Conservation (phyloP, 75 land plant species). For the Cunninghamia lanceolata region DNA sequence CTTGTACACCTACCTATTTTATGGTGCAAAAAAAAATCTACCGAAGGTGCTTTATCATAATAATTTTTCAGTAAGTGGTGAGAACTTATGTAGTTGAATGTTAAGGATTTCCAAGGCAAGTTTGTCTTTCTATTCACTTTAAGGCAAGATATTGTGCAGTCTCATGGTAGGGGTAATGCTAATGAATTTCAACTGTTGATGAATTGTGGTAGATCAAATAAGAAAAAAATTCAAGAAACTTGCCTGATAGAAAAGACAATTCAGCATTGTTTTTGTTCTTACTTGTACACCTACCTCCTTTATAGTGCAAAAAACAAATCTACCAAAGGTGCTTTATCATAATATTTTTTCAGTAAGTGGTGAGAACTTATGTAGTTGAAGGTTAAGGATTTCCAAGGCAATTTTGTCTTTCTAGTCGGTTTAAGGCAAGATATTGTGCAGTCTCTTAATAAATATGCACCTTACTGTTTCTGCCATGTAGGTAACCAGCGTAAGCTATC, state of each 20-base stretch:
- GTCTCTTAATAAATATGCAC: neutral
- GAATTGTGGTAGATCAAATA: neutral
- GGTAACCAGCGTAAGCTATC: conserved; percentile 96
- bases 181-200: neutral
- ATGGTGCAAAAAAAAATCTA: no score
- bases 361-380: neutral
- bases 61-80: neutral
- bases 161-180: neutral
- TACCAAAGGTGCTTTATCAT: neutral
- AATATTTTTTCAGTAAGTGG: neutral
- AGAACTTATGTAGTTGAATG: neutral
- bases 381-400: neutral
- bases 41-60: neutral
- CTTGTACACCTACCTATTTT: neutral
- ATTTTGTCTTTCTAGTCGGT: neutral
- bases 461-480: conserved; percentile 21
- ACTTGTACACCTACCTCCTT: neutral
- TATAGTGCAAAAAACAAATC: neutral
- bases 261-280: neutral
- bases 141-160: neutral
- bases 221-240: neutral
- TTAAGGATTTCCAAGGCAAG: neutral
- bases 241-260: neutral
- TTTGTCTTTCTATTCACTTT: neutral
- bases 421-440: neutral